Base-by-base conservation (phyloP, 2,329 filamentous ascomycete species). In the Truncatella angustata region DNA sequence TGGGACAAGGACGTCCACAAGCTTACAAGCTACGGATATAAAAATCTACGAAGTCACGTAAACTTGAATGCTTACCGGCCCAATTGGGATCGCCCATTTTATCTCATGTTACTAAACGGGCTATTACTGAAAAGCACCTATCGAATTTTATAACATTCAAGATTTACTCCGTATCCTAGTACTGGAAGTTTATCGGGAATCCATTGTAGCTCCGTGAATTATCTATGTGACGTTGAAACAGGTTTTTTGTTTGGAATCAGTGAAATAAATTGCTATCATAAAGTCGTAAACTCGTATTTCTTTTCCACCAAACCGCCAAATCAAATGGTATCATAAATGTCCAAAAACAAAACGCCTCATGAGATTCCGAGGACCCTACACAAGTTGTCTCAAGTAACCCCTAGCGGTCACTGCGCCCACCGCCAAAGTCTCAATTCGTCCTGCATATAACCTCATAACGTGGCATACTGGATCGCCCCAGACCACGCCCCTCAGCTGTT, bases 381-480 rank as follows among this genome's bases (percentile, higher is more conserved):
- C 44, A 10, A 23, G 23, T 23, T 11, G n/a, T 12, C 24, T 37
- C n/a, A 28, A 64, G 49, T 52, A 51, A 10, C 56, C 59, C 59
- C 64, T 70, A 20, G 64, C 71, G 28, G 81, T 87, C 10, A 88
- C 84, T 10, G 86, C 88, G 53, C 79, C 82, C 1, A 86, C 84
- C 10, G 88, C 88, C 51, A 96, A 69, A 4, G 76, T 73, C 66
- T 94, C 87, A 40, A 95, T 81, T 49, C 91, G 73, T 18, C 78
- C 80, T 12, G 82, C 82, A 69, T 96, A 96, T 18, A 94, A 64
- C 54, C 75, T 82, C 91, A 96, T 95, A 59, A 85, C 77, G 71
- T 95, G 91, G 65, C 85, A 87, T 39, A 90, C 74, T 0, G 89
- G 88, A 65, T 96, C 90, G 0, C 91, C 91, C 80, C 91, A 96